Evolutionary conservation across 768 basidiomycete genomes (phyloP).

Genomic region (Tulasnella sp.): DNA sequence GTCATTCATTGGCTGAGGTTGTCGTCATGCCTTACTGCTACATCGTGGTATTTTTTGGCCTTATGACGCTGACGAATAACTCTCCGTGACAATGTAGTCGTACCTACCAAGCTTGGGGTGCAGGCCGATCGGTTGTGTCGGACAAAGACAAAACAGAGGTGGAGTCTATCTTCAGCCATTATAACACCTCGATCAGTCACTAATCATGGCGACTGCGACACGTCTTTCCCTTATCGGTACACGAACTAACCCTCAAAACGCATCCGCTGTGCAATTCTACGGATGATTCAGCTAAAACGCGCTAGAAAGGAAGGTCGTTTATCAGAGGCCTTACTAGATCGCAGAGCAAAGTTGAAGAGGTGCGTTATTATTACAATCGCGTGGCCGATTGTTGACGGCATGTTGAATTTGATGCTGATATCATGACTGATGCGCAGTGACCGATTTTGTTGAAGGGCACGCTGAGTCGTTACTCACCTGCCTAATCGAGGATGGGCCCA

Average conservation of each 20-base stretch:
- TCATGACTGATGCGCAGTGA: not conserved
- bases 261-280: slow-evolving; percentile 6
- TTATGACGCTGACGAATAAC: not conserved
- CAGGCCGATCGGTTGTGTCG: slow-evolving; percentile 59
- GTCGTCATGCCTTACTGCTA: not conserved
- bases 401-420: not conserved
- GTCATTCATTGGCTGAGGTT: not conserved
- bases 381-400: not conserved
- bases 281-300: slow-evolving; percentile 47
- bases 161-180: slow-evolving; percentile 19
- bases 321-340: slow-evolving; percentile 65
- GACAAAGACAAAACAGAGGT: slow-evolving; percentile 61
- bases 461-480: too few relatives aligned
- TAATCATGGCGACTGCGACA: not conserved
- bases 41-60: not conserved
- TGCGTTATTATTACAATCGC: slow-evolving; percentile 21
- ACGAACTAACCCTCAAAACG: not conserved
- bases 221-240: not conserved
- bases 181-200: not conserved
- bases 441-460: too few relatives aligned
- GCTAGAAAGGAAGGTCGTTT: slow-evolving; percentile 70
- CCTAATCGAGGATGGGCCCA: too few relatives aligned
- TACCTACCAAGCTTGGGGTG: slow-evolving; percentile 74
- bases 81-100: slow-evolving; percentile 32
- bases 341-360: slow-evolving; percentile 77